These are phyloP conservation scores for Cymbidium sinense DNA, from an alignment of 106 monocot genomes.

Conservation along the genomic window DNA sequence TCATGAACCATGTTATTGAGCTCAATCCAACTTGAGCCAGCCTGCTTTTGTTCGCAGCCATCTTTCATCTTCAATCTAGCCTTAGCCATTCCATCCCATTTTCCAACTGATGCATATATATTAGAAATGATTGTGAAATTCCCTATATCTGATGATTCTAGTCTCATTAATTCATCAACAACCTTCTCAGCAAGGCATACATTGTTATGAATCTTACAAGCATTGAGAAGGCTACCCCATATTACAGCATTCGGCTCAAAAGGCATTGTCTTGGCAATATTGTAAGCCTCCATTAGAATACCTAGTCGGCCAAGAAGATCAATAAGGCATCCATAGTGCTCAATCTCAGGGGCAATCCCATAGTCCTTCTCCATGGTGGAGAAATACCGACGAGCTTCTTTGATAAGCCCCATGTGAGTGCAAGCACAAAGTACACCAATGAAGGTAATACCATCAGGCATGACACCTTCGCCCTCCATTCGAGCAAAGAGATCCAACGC, in stretches of 20 bases:
- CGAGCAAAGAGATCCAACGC: constrained; percentile 50
- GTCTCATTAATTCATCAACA: constrained; percentile 33
- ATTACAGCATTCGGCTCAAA: constrained; percentile 67
- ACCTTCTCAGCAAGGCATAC: constrained; percentile 62
- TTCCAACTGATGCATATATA: constrained; percentile 59
- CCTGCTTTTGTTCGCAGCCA: constrained; percentile 29
- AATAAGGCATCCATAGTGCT: constrained; percentile 83
- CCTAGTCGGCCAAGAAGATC: constrained; percentile 73
- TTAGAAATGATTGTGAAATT: constrained; percentile 65
- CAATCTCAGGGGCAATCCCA: constrained; percentile 56
- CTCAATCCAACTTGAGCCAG: constrained; percentile 79
- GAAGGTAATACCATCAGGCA: constrained; percentile 64
- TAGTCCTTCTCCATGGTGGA: constrained; percentile 60
- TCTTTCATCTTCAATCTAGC: constrained; percentile 57
- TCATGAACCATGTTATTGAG: constrained; percentile 52
- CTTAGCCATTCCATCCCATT: constrained; percentile 62
- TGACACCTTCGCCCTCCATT: constrained; percentile 52
- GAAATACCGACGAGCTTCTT: constrained; percentile 51
- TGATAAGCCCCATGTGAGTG: constrained; percentile 51
- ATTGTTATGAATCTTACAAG: constrained; percentile 65
- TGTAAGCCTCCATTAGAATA: constrained; percentile 52
- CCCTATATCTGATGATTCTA: constrained; percentile 49
- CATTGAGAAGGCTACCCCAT: constrained; percentile 67
- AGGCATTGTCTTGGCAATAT: constrained; percentile 55
- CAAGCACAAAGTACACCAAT: constrained; percentile 73